Conservation (phyloP, 345 rosid genomes). For the Syzygium oleosum region DNA sequence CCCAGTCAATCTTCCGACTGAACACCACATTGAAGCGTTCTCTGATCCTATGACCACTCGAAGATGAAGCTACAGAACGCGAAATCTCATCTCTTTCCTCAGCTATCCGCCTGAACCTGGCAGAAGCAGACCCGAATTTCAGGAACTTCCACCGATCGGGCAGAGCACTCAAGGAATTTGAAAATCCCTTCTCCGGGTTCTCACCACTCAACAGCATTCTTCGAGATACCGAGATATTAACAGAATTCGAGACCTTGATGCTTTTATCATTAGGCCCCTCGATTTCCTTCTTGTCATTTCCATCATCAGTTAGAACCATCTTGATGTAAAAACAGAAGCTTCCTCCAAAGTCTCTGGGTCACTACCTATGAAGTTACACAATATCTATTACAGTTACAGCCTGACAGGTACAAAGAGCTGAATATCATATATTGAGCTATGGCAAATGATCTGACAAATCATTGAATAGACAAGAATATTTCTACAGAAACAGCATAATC, state of each 20-base stretch:
- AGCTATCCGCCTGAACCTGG: conserved; percentile 53
- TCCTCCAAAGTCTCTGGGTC: not conserved
- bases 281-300: conserved; percentile 24
- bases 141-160: conserved; percentile 37
- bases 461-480: not conserved
- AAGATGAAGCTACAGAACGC: conserved; percentile 37
- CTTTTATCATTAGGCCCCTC: conserved; percentile 29
- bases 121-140: conserved; percentile 63
- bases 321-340: not conserved
- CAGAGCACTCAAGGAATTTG: conserved; percentile 7
- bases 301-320: conserved; percentile 41
- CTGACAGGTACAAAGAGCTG: not conserved
- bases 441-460: not conserved
- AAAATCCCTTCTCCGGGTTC: conserved; percentile 15
- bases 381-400: not conserved
- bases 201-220: conserved; percentile 29
- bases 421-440: not conserved
- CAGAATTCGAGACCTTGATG: conserved; percentile 16
- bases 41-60: conserved; percentile 36
- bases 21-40: conserved; percentile 53
- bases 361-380: not conserved
- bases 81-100: conserved; percentile 57
- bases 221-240: conserved; percentile 35
- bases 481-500: not conserved
- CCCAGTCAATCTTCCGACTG: conserved; percentile 62